Base-by-base conservation (phyloP, 73 alveolate genomes). In the Paraurostyla sp. region DNA sequence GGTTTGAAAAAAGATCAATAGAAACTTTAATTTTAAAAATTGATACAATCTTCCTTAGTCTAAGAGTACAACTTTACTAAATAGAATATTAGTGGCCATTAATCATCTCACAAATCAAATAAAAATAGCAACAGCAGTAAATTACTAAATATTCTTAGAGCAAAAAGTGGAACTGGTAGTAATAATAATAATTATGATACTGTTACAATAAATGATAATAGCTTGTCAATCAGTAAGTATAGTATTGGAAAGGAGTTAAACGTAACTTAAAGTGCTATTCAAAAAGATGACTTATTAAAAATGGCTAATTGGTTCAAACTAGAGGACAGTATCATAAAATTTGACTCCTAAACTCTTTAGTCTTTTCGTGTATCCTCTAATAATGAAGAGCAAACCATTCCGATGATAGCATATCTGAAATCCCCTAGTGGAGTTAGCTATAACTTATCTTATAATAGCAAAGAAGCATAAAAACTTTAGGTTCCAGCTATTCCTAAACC, bases 11-110 rank as follows among this genome's bases (percentile, higher is more conserved):
- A 40, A 38, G 82, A 65, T 40, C 6, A 9, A 2, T 38, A 65
- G 25, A 65, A 65, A 38, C 23, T 65, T 23, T 22, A 65, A 40
- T 65, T 65, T 40, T 35, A 65, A 36, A 65, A 65, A 40, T 33
- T 65, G 4, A 65, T 65, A 65, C 41, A 65, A 38, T 38, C 82
- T 38, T 65, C 82, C 13, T 38, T 65, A 15, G 82, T 65, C 7
- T 40, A 65, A 35, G 82, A 65, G 38, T 65, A 65, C 46, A 65
- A 65, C 38, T 65, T 65, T 22, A 65, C 82, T 20, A 38, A 65
- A 38, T 30, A 65, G 9, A 65, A 65, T 40, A 38, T 38, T n/a
- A n/a, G n/a, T n/a, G n/a, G n/a, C n/a, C n/a, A n/a, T n/a, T n/a
- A n/a, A 65, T 65, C 82, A 36, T 13, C 32, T 15, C 23, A 60